Evolutionary conservation across 2,329 filamentous ascomycete genomes (phyloP).

Genomic region (Calonectria hongkongensis): DNA sequence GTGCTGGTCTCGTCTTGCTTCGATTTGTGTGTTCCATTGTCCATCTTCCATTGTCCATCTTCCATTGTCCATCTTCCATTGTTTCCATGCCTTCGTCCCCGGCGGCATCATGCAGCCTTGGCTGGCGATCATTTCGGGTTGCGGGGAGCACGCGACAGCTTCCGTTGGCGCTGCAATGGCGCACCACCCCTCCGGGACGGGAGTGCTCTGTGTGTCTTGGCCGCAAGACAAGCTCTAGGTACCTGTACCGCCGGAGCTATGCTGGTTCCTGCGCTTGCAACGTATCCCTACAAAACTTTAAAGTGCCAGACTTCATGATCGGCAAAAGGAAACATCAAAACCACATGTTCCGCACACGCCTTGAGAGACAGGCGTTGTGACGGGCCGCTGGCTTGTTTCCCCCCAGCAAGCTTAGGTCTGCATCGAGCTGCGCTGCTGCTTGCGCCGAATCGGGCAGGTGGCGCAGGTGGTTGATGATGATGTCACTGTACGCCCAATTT

Average conservation of each 20-base stretch:
- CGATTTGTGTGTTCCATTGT: neutral
- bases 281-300: slow-evolving; percentile 30
- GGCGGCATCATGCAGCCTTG: neutral
- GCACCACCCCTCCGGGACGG: slow-evolving; percentile 9
- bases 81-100: slow-evolving; percentile 5
- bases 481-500: slow-evolving; percentile 27
- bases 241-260: neutral
- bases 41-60: neutral
- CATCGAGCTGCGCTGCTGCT: neutral
- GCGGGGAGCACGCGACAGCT: slow-evolving; percentile 34
- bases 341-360: slow-evolving; percentile 10
- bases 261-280: neutral
- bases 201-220: neutral
- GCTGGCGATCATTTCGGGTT: slow-evolving; percentile 21
- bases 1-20: neutral
- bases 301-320: slow-evolving; percentile 2
- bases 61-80: neutral
- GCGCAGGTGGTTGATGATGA: slow-evolving; percentile 28
- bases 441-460: slow-evolving; percentile 37
- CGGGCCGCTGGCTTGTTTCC: slow-evolving; percentile 1
- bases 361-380: slow-evolving; percentile 4
- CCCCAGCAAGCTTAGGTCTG: neutral
- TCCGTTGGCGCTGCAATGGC: slow-evolving; percentile 16
- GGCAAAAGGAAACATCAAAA: neutral
- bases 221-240: neutral